Conservation (phyloP, 768 basidiomycete genomes). For the Fomitopsis pulvina region DNA sequence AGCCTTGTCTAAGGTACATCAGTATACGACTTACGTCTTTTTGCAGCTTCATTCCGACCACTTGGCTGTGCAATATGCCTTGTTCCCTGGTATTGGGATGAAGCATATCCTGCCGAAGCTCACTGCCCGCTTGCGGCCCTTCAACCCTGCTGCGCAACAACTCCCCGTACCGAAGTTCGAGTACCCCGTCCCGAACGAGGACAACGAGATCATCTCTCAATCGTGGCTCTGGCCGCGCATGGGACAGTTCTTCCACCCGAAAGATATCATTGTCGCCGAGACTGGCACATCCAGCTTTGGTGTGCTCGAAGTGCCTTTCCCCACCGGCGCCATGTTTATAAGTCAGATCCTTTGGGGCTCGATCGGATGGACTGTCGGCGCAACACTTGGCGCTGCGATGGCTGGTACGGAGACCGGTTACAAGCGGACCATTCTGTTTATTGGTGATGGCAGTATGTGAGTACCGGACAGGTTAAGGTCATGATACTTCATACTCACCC, state of each 20-base stretch:
- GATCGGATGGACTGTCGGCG: conserved; percentile 87
- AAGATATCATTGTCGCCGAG: conserved; percentile 81
- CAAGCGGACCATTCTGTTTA: conserved; percentile 72
- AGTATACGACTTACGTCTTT: neutral
- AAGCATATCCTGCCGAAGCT: conserved; percentile 71
- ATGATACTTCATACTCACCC: neutral
- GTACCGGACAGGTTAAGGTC: conserved; percentile 20
- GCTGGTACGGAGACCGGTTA: conserved; percentile 61
- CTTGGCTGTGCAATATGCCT: conserved; percentile 57
- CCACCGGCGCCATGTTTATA: conserved; percentile 57
- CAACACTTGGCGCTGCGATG: conserved; percentile 71
- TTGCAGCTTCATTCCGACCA: conserved; percentile 72
- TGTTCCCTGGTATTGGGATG: conserved; percentile 65
- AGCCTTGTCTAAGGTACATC: neutral
- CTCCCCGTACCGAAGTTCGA: conserved; percentile 38
- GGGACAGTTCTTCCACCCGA: conserved; percentile 58
- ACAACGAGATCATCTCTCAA: conserved; percentile 56
- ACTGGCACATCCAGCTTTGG: conserved; percentile 90
- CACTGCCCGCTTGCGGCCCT: conserved; percentile 43
- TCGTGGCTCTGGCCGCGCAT: conserved; percentile 82
- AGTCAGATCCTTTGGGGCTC: conserved; percentile 87
- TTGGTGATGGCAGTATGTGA: conserved; percentile 79
- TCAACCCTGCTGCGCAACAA: conserved; percentile 32
- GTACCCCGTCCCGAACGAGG: conserved; percentile 43
- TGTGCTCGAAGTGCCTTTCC: conserved; percentile 73